Evolutionary conservation across 192 early-diverging fungal species (phyloP).

Genomic region (Phycomyces blakesleeanus): DNA sequence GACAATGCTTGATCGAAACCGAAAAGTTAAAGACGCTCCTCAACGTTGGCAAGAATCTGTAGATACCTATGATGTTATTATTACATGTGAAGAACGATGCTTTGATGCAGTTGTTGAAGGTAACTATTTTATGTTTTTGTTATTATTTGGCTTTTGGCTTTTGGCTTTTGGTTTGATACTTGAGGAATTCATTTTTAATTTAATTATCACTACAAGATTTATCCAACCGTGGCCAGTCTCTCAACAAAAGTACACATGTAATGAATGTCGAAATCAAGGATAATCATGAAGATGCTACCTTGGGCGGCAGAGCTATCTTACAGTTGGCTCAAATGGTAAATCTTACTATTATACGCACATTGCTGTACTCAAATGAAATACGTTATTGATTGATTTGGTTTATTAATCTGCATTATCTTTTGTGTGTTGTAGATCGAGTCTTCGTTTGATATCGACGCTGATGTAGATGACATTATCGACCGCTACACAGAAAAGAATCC

Average conservation of each 20-base stretch:
- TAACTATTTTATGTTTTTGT: too few relatives aligned
- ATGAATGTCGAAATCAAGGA: constrained; percentile 97
- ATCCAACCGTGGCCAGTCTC: constrained; percentile 58
- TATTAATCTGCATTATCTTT: too few relatives aligned
- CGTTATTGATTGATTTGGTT: too few relatives aligned
- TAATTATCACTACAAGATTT: constrained; percentile 78
- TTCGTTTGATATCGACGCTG: constrained; percentile 75
- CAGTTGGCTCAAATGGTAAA: constrained; percentile 71
- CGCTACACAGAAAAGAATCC: constrained; percentile 57
- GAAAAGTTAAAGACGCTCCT: constrained; percentile 85
- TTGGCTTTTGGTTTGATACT: too few relatives aligned
- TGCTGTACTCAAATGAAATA: too few relatives aligned
- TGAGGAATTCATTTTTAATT: too few relatives aligned
- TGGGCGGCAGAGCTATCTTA: constrained; percentile 82
- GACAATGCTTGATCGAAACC: constrained; percentile 91
- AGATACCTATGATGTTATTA: constrained; percentile 82
- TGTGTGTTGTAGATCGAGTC: constrained; percentile 48
- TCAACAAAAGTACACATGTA: constrained; percentile 78
- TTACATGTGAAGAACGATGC: constrained; percentile 94
- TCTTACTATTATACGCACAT: too few relatives aligned
- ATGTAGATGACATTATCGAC: constrained; percentile 79
- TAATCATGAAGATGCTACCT: constrained; percentile 81
- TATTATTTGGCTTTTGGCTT: too few relatives aligned
- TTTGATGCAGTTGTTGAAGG: constrained; percentile 93
- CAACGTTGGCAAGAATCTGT: constrained; percentile 79